Conservation (phyloP, 371 early-diverging fungal genomes). For the Mycotypha africana region DNA sequence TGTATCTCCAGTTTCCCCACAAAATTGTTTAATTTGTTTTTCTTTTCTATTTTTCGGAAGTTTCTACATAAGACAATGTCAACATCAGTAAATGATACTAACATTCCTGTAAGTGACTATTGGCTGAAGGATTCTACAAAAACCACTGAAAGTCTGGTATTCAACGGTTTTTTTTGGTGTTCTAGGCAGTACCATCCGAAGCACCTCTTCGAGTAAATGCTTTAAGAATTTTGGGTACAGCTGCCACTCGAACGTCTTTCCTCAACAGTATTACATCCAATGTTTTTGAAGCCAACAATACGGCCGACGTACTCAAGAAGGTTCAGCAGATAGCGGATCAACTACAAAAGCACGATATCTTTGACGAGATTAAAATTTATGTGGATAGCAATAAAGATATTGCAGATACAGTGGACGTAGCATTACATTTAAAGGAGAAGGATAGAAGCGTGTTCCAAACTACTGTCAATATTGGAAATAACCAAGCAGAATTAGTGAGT, state of each 20-base stretch:
- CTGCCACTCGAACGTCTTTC: conserved; percentile 35
- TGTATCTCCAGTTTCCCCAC: no score
- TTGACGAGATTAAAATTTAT: conserved; percentile 62
- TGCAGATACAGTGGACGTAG: conserved; percentile 58
- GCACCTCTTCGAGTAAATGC: conserved; percentile 40
- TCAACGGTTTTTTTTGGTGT: no score
- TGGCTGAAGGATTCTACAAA: no score
- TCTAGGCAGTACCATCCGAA: conserved; percentile 26
- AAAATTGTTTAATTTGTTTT: no score
- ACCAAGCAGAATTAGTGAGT: conserved; percentile 40
- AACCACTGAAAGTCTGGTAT: no score
- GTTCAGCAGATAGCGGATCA: conserved; percentile 55
- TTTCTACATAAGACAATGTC: no score
- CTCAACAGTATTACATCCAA: conserved; percentile 26
- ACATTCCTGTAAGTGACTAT: no score
- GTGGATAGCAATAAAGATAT: conserved; percentile 52
- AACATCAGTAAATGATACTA: no score
- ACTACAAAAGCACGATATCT: conserved; percentile 71
- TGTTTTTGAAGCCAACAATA: conserved; percentile 47
- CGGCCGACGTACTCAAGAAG: conserved; percentile 54
- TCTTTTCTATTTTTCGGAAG: no score
- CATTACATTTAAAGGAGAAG: conserved; percentile 46
- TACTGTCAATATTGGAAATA: conserved; percentile 25
- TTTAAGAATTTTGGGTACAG: conserved; percentile 31
- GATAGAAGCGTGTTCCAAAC: conserved; percentile 25